phyloP scores from a whole-genome alignment of 257 asterid species.

The Solanum sitiens region DNA sequence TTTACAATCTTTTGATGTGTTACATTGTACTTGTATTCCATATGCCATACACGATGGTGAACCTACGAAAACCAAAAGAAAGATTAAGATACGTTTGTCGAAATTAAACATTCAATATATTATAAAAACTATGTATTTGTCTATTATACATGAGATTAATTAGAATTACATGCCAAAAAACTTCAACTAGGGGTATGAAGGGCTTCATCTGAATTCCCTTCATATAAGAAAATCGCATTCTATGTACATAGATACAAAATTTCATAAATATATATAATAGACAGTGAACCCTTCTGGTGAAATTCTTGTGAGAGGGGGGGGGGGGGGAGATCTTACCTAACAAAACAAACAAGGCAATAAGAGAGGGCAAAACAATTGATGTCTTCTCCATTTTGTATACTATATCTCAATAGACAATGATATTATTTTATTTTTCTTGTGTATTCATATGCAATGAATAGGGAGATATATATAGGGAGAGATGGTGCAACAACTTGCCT shows the following conservation, averaged over 20 bases:
- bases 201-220: neutral
- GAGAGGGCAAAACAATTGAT: neutral
- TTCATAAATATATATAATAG: too few relatives aligned
- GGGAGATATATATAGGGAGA: neutral
- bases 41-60: too few relatives aligned
- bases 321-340: neutral
- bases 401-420: neutral
- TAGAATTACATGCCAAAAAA: neutral
- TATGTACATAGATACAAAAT: too few relatives aligned
- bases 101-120: neutral
- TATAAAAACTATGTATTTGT: neutral
- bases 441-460: neutral
- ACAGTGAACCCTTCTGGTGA: too few relatives aligned
- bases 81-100: neutral
- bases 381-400: neutral
- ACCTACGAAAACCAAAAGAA: too few relatives aligned
- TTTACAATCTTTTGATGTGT: too few relatives aligned
- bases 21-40: too few relatives aligned
- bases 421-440: neutral
- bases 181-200: neutral
- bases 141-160: neutral
- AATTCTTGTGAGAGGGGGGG: accelerated
- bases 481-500: neutral
- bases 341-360: too few relatives aligned
- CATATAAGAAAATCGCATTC: too few relatives aligned